These are phyloP conservation scores for Cryptosporidium bovis DNA, from an alignment of 169 alveolate genomes.

Conservation along the genomic window DNA sequence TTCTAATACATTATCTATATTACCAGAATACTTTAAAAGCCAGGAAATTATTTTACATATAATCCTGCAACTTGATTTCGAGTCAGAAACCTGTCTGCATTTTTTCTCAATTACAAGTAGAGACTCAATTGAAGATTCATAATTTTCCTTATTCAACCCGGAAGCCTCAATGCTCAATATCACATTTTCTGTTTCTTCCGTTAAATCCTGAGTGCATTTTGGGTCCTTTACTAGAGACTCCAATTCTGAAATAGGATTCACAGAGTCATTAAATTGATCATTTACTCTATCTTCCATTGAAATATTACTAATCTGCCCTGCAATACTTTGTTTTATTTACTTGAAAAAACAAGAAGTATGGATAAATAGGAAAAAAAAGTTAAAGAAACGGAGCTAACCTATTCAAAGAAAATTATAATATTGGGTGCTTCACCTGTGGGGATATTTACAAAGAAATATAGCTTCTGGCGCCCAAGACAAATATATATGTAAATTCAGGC, in stretches of 20 bases:
- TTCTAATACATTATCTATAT: constrained; percentile 25
- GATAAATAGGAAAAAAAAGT: no score
- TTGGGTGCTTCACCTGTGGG: no score
- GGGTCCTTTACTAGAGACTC: constrained; percentile 76
- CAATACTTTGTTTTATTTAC: no score
- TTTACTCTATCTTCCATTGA: constrained; percentile 17
- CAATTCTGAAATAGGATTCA: constrained; percentile 55
- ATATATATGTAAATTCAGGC: no score
- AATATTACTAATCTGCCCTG: no score
- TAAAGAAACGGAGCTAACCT: no score
- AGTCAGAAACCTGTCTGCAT: constrained; percentile 72
- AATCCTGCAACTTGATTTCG: constrained; percentile 62
- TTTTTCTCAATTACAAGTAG: constrained; percentile 57
- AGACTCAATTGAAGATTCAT: constrained; percentile 39
- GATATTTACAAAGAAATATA: no score
- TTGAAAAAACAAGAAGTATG: no score
- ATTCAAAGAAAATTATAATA: no score
- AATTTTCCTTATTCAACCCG: constrained; percentile 35
- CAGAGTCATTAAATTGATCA: constrained; percentile 40
- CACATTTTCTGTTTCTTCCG: constrained; percentile 22
- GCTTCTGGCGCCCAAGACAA: no score
- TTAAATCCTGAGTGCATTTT: constrained; percentile 67
- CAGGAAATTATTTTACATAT: constrained; percentile 53
- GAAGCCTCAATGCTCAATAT: constrained; percentile 14
- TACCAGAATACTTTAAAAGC: constrained; percentile 40